These are phyloP conservation scores for Colletotrichum plurivorum DNA, from an alignment of 2,329 filamentous ascomycete genomes.

Conservation along the genomic window DNA sequence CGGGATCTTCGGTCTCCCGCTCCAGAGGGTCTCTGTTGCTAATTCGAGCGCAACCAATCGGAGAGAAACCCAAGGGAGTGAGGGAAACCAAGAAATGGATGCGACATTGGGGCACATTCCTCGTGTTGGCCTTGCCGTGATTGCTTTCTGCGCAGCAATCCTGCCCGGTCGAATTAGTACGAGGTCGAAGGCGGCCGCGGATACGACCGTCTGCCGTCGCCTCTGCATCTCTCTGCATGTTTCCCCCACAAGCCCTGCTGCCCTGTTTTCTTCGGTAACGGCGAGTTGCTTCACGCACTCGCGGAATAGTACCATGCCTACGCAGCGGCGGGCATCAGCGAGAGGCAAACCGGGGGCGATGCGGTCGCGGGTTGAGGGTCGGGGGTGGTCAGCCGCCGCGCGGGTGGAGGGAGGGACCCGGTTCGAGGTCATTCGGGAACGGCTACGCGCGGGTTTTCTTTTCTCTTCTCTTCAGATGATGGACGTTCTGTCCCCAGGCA, in stretches of 20 bases:
- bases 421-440: not conserved
- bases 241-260: too few species aligned
- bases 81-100: not conserved
- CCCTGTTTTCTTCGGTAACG: too few species aligned
- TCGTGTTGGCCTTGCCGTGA: not conserved
- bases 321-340: not conserved
- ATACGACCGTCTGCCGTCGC: not conserved
- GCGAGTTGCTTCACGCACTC: too few species aligned
- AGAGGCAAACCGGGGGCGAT: constrained; percentile 2
- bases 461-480: not conserved
- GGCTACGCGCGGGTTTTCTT: constrained; percentile 2
- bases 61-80: constrained; percentile 12
- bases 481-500: not conserved
- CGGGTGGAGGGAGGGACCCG: constrained; percentile 29
- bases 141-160: too few species aligned
- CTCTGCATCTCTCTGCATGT: too few species aligned
- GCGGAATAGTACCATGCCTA: too few species aligned
- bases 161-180: not conserved
- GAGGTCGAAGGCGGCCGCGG: not conserved
- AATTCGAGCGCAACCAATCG: constrained; percentile 10
- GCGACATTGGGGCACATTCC: constrained; percentile 1
- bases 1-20: too few species aligned
- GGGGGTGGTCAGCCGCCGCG: constrained; percentile 32
- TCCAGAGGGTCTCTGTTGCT: too few species aligned
- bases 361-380: constrained; percentile 22